phyloP scores from a whole-genome alignment of 2,329 filamentous ascomycete genomes.

The Fusarium goolgardi region DNA sequence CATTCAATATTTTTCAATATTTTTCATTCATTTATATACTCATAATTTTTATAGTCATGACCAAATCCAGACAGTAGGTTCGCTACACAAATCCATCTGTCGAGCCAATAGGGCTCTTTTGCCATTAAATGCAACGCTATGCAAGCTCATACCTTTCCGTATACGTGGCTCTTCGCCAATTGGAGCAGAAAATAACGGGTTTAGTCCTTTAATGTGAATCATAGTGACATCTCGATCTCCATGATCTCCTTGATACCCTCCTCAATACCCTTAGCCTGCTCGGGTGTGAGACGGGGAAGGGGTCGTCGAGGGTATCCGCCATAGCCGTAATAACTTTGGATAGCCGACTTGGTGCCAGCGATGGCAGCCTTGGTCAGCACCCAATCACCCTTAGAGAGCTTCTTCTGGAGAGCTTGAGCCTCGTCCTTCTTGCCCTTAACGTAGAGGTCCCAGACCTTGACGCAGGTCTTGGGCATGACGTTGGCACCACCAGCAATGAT shows the following conservation, averaged over 20 bases:
- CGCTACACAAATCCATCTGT: not conserved
- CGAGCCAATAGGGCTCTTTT: slow-evolving; percentile 14
- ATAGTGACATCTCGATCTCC: slow-evolving; percentile 70
- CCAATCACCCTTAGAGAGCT: slow-evolving; percentile 85
- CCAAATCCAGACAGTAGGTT: slow-evolving; percentile 3
- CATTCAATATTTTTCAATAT: slow-evolving; percentile 26
- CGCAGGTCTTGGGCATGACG: slow-evolving; percentile 84
- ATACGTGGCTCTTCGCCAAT: not conserved
- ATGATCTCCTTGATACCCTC: slow-evolving; percentile 72
- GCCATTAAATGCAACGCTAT: slow-evolving; percentile 42
- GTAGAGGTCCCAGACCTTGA: slow-evolving; percentile 82
- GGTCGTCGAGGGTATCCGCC: slow-evolving; percentile 80
- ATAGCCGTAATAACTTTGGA: slow-evolving; percentile 85
- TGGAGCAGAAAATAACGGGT: slow-evolving; percentile 2
- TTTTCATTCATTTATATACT: slow-evolving; percentile 31
- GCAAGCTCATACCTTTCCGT: slow-evolving; percentile 30
- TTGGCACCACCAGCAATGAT: slow-evolving; percentile 90
- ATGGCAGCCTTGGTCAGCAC: slow-evolving; percentile 84
- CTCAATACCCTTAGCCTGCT: slow-evolving; percentile 63
- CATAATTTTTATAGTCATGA: slow-evolving; percentile 26
- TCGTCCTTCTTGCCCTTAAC: slow-evolving; percentile 78
- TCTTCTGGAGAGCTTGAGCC: slow-evolving; percentile 78
- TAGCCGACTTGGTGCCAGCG: slow-evolving; percentile 85
- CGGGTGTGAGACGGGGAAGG: slow-evolving; percentile 72
- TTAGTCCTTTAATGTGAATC: slow-evolving; percentile 7